A percentile compares a stretch with the other conserved stretches of the same genome.
phyloP scores from a whole-genome alignment of 768 basidiomycete species.

The Leccinum obscurum region DNA sequence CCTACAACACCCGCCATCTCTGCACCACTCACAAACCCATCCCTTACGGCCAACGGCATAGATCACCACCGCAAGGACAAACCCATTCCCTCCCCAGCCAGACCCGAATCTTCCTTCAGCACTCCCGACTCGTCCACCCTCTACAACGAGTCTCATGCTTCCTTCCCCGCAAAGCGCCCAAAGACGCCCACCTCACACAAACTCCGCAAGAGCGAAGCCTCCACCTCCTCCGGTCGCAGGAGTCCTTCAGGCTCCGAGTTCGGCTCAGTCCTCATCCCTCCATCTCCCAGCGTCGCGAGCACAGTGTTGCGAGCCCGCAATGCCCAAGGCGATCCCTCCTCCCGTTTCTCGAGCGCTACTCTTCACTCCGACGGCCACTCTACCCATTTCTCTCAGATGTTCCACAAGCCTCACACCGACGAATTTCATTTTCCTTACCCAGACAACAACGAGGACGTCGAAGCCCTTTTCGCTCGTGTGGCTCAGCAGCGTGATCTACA shows the following conservation, averaged over 20 bases:
- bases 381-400: slow-evolving; percentile 47
- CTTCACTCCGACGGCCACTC: slow-evolving; percentile 49
- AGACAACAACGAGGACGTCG: slow-evolving; percentile 71
- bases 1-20: slow-evolving; percentile 49
- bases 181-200: slow-evolving; percentile 37
- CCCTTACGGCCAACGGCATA: slow-evolving; percentile 68
- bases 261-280: slow-evolving; percentile 42
- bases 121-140: slow-evolving; percentile 61
- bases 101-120: slow-evolving; percentile 50
- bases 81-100: slow-evolving; percentile 31
- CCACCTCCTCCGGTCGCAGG: slow-evolving; percentile 47
- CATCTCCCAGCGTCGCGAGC: slow-evolving; percentile 28
- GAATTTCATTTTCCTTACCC: slow-evolving; percentile 81
- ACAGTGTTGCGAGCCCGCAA: slow-evolving; percentile 54
- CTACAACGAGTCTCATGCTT: slow-evolving; percentile 49
- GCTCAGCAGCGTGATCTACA: slow-evolving; percentile 66
- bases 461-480: slow-evolving; percentile 77
- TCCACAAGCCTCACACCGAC: slow-evolving; percentile 52
- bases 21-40: slow-evolving; percentile 82
- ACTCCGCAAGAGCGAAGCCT: slow-evolving; percentile 54
- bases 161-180: slow-evolving; percentile 37
- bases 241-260: slow-evolving; percentile 57
- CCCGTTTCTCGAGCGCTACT: slow-evolving; percentile 53
- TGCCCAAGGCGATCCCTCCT: slow-evolving; percentile 55
- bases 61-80: slow-evolving; percentile 61